These are phyloP conservation scores for Pterocarpus macrocarpus DNA, from an alignment of 306 rosid genomes.

Conservation along the genomic window DNA sequence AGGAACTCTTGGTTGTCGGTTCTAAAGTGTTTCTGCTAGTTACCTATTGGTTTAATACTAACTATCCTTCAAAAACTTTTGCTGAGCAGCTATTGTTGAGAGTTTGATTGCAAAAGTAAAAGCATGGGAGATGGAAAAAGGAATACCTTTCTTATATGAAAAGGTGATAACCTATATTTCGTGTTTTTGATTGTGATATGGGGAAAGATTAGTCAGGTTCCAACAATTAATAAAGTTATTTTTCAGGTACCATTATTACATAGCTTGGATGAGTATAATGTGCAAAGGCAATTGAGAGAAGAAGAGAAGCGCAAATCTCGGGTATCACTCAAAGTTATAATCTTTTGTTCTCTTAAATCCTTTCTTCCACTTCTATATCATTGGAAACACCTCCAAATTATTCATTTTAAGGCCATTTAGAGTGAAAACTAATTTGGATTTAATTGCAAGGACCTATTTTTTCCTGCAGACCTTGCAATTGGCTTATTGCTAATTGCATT, in stretches of 20 bases:
- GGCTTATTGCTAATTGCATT: conserved; percentile 21
- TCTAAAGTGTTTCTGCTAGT: conserved; percentile 18
- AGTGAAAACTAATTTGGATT: conserved; percentile 28
- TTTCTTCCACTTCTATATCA: conserved; percentile 6
- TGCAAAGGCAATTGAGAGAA: conserved; percentile 69
- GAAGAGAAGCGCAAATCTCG: conserved; percentile 87
- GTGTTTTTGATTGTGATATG: conserved; percentile 3
- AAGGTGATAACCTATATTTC: conserved; percentile 65
- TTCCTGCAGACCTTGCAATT: conserved; percentile 35
- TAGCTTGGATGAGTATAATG: conserved; percentile 70
- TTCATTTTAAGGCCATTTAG: neutral
- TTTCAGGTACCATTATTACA: conserved; percentile 70
- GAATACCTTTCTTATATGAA: conserved; percentile 85
- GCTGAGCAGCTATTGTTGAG: conserved; percentile 69
- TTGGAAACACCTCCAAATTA: conserved; percentile 20
- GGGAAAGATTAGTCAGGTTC: conserved; percentile 26
- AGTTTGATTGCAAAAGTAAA: conserved; percentile 78
- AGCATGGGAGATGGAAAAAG: conserved; percentile 89
- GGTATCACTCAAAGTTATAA: conserved; percentile 57
- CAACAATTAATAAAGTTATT: conserved; percentile 16
- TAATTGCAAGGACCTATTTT: neutral
- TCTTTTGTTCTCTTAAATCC: conserved; percentile 1
- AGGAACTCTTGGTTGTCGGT: conserved; percentile 26
- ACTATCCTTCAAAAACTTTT: conserved; percentile 37
- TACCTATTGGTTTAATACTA: conserved; percentile 21